Evolutionary conservation across 768 basidiomycete species (phyloP), one percentile per base, ranked within the genome.

Genomic region (Cubamyces sp.): DNA sequence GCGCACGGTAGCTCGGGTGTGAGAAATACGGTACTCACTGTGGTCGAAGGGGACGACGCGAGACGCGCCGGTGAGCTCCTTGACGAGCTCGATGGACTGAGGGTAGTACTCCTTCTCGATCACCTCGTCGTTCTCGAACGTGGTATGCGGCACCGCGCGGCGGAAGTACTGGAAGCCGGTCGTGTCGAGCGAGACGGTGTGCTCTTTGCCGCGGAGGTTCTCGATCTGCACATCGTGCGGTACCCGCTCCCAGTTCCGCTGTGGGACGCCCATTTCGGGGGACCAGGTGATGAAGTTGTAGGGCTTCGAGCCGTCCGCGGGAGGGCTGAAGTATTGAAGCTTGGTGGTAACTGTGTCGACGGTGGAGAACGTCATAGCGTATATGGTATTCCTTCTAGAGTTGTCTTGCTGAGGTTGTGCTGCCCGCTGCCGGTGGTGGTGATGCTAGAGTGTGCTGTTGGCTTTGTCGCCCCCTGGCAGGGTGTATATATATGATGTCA

Each of bases 41-140:
- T 87, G 86, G 66, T 87, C 86, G 65, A 88, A 89, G 15, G 87
- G 54, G n/a, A 86, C 81, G 11, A 86, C 84, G 25, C 78, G 75
- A 65, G 76, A 82, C 0, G 87, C 87, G 3, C 87, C 86, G 0
- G 86, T 87, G 11, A 83, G 57, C 60, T 82, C 70, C 75, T 88
- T 87, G 45, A 88, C 70, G 45, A 87, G 74, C 68, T 82, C 82
- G 18, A 78, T 74, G 66, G 82, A 82, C 72, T 89, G 87, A 0
- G 81, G 79, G 66, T 87, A 88, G 69, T 90, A 89, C 52, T 82
- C 82, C 46, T 64, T 66, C 66, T 77, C 66, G 39, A 89, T 80
- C n/a, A 80, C 81, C 11, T 77, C 80, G 43, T 86, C 83, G 61
- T 82, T 75, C 0, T 61, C 60, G 71, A 88, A 88, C 0, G 76